Conservation (phyloP, 176 grass and related monocot species). For the Calamus simplicifolius region DNA sequence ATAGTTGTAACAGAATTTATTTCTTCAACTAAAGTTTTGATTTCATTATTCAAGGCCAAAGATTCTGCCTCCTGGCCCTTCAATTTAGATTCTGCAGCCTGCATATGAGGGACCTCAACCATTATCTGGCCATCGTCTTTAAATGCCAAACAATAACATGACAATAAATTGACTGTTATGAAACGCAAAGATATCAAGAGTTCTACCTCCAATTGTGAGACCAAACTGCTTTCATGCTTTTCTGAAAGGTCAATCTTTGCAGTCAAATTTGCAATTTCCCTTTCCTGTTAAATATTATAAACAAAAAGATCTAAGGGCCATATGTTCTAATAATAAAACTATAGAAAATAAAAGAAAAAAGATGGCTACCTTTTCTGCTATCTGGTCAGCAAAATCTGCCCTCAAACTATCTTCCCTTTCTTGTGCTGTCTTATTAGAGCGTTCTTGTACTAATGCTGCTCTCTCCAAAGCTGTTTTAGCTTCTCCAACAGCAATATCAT, state of each 20-base stretch:
- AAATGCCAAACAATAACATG: too few relatives aligned
- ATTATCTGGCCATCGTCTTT: too few relatives aligned
- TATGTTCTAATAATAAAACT: neutral
- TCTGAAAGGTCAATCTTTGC: constrained; percentile 70
- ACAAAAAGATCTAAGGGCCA: constrained; percentile 5
- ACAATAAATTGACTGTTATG: too few relatives aligned
- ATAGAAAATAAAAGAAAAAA: constrained; percentile 6
- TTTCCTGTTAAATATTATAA: constrained; percentile 48
- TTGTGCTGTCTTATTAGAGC: constrained; percentile 84
- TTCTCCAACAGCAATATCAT: constrained; percentile 59
- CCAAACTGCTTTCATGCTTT: constrained; percentile 59
- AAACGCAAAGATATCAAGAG: too few relatives aligned
- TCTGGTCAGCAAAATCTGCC: constrained; percentile 63
- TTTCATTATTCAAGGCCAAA: constrained; percentile 65
- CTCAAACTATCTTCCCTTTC: constrained; percentile 85
- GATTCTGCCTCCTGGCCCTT: constrained; percentile 63
- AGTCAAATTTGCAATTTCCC: constrained; percentile 64
- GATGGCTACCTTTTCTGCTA: constrained; percentile 65
- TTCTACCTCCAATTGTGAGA: constrained; percentile 61
- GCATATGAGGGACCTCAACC: constrained; percentile 3
- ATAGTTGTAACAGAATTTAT: constrained; percentile 60
- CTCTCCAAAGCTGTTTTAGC: constrained; percentile 83
- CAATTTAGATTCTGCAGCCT: constrained; percentile 67
- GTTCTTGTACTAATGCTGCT: constrained; percentile 89
- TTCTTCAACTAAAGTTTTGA: constrained; percentile 50